These are phyloP conservation scores for Hygrocybe coccinea DNA, from an alignment of 768 basidiomycete species.

Conservation along the genomic window DNA sequence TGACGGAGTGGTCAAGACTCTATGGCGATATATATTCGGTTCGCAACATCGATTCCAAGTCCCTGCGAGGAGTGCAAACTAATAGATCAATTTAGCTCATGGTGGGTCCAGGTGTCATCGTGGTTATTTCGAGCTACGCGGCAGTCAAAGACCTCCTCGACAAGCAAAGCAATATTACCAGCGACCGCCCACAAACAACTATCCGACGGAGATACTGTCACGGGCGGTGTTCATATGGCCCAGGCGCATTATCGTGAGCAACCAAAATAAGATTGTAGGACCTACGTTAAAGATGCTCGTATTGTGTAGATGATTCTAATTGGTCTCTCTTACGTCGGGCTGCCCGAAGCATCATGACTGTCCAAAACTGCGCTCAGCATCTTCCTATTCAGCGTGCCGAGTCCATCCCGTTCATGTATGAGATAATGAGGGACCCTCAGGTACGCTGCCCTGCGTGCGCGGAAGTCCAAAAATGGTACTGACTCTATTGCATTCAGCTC, in stretches of 20 bases:
- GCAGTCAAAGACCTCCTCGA: slow-evolving; percentile 27
- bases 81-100: slow-evolving; percentile 17
- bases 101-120: slow-evolving; percentile 16
- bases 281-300: not conserved
- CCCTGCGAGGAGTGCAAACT: not conserved
- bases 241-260: slow-evolving; percentile 10
- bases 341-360: slow-evolving; percentile 8
- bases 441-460: slow-evolving; percentile 11
- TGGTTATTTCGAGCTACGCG: slow-evolving; percentile 20
- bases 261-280: not conserved
- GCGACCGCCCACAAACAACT: slow-evolving; percentile 21
- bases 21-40: slow-evolving; percentile 16
- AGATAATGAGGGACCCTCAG: slow-evolving; percentile 25
- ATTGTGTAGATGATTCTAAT: slow-evolving; percentile 2
- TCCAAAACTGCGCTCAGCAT: slow-evolving; percentile 14
- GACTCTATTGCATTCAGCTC: not conserved
- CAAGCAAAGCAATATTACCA: slow-evolving; percentile 18
- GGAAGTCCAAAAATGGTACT: not conserved
- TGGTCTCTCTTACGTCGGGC: slow-evolving; percentile 16
- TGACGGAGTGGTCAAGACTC: slow-evolving; percentile 11
- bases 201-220: slow-evolving; percentile 16
- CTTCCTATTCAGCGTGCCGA: slow-evolving; percentile 24
- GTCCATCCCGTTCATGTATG: slow-evolving; percentile 26
- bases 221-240: slow-evolving; percentile 16
- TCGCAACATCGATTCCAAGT: not conserved